Conservation (phyloP, 2,329 filamentous ascomycete genomes). For the Aspergillus brunneoviolaceus region DNA sequence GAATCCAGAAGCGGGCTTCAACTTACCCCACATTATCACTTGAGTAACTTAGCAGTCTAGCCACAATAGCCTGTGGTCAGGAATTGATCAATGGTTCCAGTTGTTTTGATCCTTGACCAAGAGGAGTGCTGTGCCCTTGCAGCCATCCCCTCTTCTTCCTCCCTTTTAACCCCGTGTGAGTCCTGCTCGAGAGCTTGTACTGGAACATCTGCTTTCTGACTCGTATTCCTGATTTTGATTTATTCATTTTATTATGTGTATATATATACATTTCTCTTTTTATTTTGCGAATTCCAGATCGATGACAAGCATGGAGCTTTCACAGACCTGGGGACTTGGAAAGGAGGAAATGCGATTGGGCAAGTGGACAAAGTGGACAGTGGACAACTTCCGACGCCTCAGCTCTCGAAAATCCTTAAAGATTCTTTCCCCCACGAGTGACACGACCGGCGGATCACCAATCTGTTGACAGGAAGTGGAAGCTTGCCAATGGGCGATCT, state of each 20-base stretch:
- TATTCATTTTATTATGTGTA: too few relatives aligned
- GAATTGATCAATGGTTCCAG: too few relatives aligned
- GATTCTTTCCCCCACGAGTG: not conserved
- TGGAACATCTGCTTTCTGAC: too few relatives aligned
- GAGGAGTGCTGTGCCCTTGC: not conserved
- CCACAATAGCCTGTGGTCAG: too few relatives aligned
- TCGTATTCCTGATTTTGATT: too few relatives aligned
- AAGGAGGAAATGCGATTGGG: not conserved
- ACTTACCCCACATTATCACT: not conserved
- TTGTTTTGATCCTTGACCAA: not conserved
- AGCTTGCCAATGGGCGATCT: not conserved
- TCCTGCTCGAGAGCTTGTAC: too few relatives aligned
- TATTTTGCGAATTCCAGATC: too few relatives aligned
- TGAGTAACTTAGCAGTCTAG: not conserved
- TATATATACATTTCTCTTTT: too few relatives aligned
- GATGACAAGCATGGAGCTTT: not conserved
- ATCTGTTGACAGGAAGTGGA: not conserved
- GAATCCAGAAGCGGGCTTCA: conserved; percentile 13
- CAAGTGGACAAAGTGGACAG: not conserved
- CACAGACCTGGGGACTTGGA: not conserved
- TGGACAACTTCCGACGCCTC: not conserved
- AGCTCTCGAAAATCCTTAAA: not conserved
- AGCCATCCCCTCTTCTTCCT: not conserved
- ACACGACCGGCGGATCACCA: too few relatives aligned
- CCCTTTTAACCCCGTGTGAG: not conserved